These are phyloP conservation scores for Articulospora tetracladia DNA, from an alignment of 495 filamentous ascomycete species.

Conservation along the genomic window DNA sequence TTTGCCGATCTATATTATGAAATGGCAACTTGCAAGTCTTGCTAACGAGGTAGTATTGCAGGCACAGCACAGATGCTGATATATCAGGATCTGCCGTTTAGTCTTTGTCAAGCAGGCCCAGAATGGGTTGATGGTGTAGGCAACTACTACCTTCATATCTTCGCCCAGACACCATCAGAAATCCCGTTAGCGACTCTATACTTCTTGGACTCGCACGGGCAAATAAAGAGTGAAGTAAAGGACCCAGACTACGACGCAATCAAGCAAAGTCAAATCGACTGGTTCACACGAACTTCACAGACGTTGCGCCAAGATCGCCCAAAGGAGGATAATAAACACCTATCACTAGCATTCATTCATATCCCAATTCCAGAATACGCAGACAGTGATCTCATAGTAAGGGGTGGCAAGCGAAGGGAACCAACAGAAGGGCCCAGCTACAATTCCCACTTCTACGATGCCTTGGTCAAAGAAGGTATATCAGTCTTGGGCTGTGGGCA, in stretches of 20 bases:
- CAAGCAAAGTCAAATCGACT: slow-evolving; percentile 37
- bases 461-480: slow-evolving; percentile 33
- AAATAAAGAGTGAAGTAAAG: slow-evolving; percentile 27
- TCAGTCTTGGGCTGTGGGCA: slow-evolving; percentile 33
- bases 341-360: slow-evolving; percentile 95
- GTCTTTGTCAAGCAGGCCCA: slow-evolving; percentile 34
- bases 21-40: too few relatives aligned
- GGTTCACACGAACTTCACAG: slow-evolving; percentile 32
- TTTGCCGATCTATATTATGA: background rate
- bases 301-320: slow-evolving; percentile 27
- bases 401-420: slow-evolving; percentile 30
- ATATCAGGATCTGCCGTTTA: slow-evolving; percentile 30
- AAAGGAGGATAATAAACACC: slow-evolving; percentile 66
- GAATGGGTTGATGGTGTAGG: slow-evolving; percentile 34
- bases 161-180: slow-evolving; percentile 23
- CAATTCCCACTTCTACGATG: slow-evolving; percentile 36
- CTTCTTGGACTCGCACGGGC: slow-evolving; percentile 36
- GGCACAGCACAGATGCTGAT: slow-evolving; percentile 31
- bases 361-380: slow-evolving; percentile 88
- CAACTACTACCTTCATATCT: slow-evolving; percentile 36
- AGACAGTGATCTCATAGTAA: slow-evolving; percentile 27
- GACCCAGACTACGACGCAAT: slow-evolving; percentile 35
- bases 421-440: slow-evolving; percentile 32
- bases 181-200: slow-evolving; percentile 34
- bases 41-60: slow-evolving; percentile 26